Evolutionary conservation across 2,329 filamentous ascomycete genomes (phyloP), one percentile per base, ranked within the genome.

Genomic region (Stenocarpella maydis): DNA sequence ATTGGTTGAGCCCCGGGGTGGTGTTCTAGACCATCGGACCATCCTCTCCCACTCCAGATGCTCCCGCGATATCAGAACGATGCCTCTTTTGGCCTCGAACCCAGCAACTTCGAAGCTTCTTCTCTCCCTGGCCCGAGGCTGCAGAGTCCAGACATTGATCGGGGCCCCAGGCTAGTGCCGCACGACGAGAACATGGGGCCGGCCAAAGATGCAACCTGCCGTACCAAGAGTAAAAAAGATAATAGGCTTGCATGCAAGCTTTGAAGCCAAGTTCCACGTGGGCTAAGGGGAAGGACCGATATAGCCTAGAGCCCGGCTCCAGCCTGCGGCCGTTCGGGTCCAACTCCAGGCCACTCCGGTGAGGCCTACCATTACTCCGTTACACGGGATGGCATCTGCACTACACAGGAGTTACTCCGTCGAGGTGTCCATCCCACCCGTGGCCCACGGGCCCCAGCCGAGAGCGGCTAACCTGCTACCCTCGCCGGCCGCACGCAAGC

Each of bases 281-380:
- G 58, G 58, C 24, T 41, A 61, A n/a, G n/a, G 58, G 58, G 58
- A 61, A 34, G 58, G 58, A 61, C 58, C 58, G 58, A 61, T 24
- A 34, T 24, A 34, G 41, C 41, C 28, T 61, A 61, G 58, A 17
- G 41, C 24, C n/a, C 41, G 41, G 12, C 34, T 8, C 41, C 28
- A 34, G 31, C 58, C 58, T 41, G 58, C 58, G 58, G 58, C 34
- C 58, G 41, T 41, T 47, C 58, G 41, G 58, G 58, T 31, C 19
- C 41, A 61, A 61, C 55, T 24, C 26, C 19, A 61, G 54, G 54
- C 54, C 54, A 61, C 39, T 61, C 58, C 28, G 43, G 34, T 41
- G 53, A 58, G 37, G 54, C 26, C 39, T 45, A 31, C 54, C 19
- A 31, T 19, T 26, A 24, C 8, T n/a, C n/a, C n/a, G n/a, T n/a